These are phyloP conservation scores for Leccinum boreale DNA, from an alignment of 768 basidiomycete genomes.

Conservation along the genomic window DNA sequence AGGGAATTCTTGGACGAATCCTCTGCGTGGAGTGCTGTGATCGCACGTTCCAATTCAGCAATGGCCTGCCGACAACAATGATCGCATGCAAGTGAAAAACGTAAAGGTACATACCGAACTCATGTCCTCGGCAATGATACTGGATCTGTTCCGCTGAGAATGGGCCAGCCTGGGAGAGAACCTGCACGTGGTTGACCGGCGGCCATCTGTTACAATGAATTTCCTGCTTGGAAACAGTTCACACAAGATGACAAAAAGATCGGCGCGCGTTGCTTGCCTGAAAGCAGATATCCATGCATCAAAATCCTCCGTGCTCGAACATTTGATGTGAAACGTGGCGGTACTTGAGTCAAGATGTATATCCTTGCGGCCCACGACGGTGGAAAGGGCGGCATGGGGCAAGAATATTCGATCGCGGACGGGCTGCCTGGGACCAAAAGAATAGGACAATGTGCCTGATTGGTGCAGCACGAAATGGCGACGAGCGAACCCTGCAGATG, in stretches of 20 bases:
- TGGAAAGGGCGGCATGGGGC: constrained; percentile 74
- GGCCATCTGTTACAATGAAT: constrained; percentile 47
- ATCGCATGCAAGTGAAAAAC: constrained; percentile 1
- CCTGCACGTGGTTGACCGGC: constrained; percentile 34
- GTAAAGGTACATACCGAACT: constrained; percentile 43
- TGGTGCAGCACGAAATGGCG: constrained; percentile 73
- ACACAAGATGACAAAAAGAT: constrained; percentile 10
- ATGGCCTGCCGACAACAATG: constrained; percentile 44
- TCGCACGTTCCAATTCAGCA: constrained; percentile 52
- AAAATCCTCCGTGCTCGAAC: constrained; percentile 68
- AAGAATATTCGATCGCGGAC: constrained; percentile 66
- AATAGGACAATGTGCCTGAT: constrained; percentile 70
- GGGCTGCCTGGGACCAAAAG: constrained; percentile 69
- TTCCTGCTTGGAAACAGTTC: constrained; percentile 42
- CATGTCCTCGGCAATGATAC: constrained; percentile 62
- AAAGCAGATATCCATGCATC: constrained; percentile 71
- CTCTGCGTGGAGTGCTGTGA: constrained; percentile 43
- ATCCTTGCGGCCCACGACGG: constrained; percentile 67
- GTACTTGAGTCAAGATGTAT: constrained; percentile 76
- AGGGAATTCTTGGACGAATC: constrained; percentile 35
- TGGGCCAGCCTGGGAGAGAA: constrained; percentile 42
- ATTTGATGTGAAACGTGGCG: constrained; percentile 82
- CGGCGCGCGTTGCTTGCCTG: constrained; percentile 43
- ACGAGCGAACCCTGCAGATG: constrained; percentile 68
- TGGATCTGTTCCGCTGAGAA: constrained; percentile 46